Evolutionary conservation across 192 early-diverging fungal genomes (phyloP).

Genomic region (Linnemannia exigua): DNA sequence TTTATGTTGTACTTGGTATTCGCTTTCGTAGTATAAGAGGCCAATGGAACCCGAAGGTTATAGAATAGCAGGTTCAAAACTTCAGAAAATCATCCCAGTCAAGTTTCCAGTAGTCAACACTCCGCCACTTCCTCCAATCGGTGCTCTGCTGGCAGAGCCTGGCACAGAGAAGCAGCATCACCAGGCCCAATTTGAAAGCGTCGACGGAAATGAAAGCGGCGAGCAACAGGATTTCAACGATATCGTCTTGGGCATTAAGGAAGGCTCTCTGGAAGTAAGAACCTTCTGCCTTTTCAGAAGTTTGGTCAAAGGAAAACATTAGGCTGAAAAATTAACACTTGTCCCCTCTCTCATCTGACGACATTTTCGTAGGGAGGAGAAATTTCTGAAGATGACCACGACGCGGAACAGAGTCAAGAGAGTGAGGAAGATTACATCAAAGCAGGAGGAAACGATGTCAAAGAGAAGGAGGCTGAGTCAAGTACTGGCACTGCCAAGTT

Average conservation of each 20-base stretch:
- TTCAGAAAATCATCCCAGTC: neutral
- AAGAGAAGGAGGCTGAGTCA: neutral
- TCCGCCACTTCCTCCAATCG: neutral
- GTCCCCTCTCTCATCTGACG: neutral
- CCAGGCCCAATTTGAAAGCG: conserved; percentile 22
- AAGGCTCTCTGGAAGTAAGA: conserved; percentile 44
- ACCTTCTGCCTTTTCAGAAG: too few relatives aligned
- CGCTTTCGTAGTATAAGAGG: conserved; percentile 19
- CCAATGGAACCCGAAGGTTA: conserved; percentile 33
- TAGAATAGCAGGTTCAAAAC: neutral
- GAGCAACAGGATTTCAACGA: conserved; percentile 19
- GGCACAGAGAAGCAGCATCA: neutral
- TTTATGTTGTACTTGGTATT: neutral
- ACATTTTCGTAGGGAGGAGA: conserved; percentile 5
- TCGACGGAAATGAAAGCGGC: neutral
- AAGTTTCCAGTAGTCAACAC: conserved; percentile 9
- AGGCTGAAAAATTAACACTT: neutral
- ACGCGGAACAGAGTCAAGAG: neutral
- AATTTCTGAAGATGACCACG: neutral
- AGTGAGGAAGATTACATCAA: neutral
- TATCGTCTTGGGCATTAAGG: conserved; percentile 40
- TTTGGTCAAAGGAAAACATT: too few relatives aligned
- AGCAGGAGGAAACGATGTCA: neutral
- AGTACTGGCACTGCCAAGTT: neutral
- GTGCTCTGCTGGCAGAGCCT: neutral